Conservation (phyloP, 352 stramenopile genomes). For the Globisporangium radiosum region DNA sequence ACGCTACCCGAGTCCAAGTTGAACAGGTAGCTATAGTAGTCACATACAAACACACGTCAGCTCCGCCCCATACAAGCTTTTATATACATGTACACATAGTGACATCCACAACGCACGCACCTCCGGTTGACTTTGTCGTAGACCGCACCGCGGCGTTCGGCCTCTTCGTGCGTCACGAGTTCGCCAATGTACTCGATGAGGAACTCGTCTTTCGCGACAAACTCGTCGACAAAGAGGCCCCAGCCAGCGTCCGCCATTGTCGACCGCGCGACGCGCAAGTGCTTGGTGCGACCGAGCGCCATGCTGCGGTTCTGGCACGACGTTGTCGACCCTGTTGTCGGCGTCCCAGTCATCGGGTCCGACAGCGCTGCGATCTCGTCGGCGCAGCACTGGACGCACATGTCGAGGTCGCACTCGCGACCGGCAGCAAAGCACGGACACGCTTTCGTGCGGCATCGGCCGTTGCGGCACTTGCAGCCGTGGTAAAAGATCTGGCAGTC, state of each 20-base stretch:
- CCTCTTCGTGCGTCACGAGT: constrained; percentile 87
- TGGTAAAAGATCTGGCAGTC: constrained; percentile 84
- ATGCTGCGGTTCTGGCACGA: constrained; percentile 70
- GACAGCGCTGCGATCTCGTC: constrained; percentile 33
- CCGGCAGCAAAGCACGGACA: constrained; percentile 89
- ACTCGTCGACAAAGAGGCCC: constrained; percentile 88
- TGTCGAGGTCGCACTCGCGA: constrained; percentile 91
- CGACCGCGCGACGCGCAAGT: constrained; percentile 75
- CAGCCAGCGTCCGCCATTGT: constrained; percentile 78
- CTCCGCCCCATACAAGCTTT: no score
- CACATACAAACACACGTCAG: background rate
- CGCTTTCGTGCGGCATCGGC: constrained; percentile 74
- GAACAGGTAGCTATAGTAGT: constrained; percentile 83
- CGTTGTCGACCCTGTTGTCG: constrained; percentile 2
- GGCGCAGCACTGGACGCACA: constrained; percentile 78
- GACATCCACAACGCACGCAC: constrained; percentile 11
- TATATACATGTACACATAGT: no score
- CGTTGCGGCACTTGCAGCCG: constrained; percentile 84
- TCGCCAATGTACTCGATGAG: constrained; percentile 95
- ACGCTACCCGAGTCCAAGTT: constrained; percentile 90
- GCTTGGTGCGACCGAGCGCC: constrained; percentile 40
- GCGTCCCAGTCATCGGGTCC: background rate
- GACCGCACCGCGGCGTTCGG: constrained; percentile 80
- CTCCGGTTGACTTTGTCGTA: constrained; percentile 87
- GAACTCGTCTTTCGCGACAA: constrained; percentile 90